Percentiles rank a stretch among this genome's conserved stretches.
These are phyloP conservation scores for Trichocomaceae sp. DNA, from an alignment of 2,329 filamentous ascomycete genomes.

Conservation along the genomic window DNA sequence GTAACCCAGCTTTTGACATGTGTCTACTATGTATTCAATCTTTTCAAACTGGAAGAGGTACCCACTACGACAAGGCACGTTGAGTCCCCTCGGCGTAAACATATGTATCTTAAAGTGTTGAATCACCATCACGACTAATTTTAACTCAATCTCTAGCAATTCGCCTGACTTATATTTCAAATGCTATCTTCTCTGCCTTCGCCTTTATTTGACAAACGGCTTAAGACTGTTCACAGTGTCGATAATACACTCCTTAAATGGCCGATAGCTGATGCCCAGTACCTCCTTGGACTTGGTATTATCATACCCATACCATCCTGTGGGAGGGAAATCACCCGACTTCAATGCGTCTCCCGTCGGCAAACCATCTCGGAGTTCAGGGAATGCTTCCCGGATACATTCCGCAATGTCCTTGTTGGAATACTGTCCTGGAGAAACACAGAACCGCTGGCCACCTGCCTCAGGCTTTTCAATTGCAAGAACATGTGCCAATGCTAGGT, in stretches of 20 bases:
- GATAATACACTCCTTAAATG: constrained; percentile 31
- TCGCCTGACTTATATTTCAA: constrained; percentile 1
- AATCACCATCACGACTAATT: no score
- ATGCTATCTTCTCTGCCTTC: constrained; percentile 3
- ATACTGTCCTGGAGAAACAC: constrained; percentile 31
- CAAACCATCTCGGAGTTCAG: constrained; percentile 28
- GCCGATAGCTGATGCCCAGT: constrained; percentile 35
- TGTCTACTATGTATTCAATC: no score
- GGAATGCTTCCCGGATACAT: constrained; percentile 31
- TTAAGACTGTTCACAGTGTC: constrained; percentile 31
- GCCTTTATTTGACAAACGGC: constrained; percentile 8
- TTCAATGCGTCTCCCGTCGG: constrained; percentile 27
- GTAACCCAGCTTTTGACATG: no score
- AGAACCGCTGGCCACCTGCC: constrained; percentile 35
- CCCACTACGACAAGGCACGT: no score
- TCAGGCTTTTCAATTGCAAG: constrained; percentile 33
- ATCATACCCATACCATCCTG: constrained; percentile 31
- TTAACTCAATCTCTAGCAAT: no score
- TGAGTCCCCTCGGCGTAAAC: no score
- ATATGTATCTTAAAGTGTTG: no score
- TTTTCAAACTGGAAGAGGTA: no score
- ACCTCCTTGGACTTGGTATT: constrained; percentile 37
- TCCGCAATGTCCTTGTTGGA: constrained; percentile 33
- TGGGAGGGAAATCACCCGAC: constrained; percentile 16
- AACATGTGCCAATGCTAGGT: constrained; percentile 37